Percentiles rank a stretch among this genome's conserved stretches.
These are phyloP conservation scores for Lactifluus piperatus DNA, from an alignment of 768 basidiomycete genomes.

Conservation along the genomic window DNA sequence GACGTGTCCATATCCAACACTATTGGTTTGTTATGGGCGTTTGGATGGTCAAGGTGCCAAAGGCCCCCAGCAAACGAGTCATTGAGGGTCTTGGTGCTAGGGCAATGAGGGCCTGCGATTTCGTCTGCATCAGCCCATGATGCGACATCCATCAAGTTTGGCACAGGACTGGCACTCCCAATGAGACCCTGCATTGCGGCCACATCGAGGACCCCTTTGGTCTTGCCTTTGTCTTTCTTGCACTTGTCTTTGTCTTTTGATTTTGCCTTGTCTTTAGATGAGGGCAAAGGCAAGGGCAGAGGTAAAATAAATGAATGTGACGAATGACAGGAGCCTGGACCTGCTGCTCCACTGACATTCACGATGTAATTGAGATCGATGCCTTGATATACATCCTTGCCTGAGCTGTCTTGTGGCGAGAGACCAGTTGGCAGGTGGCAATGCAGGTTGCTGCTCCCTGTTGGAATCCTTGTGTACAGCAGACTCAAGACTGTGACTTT, in stretches of 20 bases:
- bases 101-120: constrained; percentile 1
- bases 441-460: too few relatives aligned
- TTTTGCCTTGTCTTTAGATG: constrained; percentile 9
- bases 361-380: too few relatives aligned
- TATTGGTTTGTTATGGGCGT: constrained; percentile 86
- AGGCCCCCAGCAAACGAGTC: constrained; percentile 35
- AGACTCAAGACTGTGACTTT: too few relatives aligned
- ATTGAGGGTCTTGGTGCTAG: constrained; percentile 22
- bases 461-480: too few relatives aligned
- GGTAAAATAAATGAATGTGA: too few relatives aligned
- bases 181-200: neutral
- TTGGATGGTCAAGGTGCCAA: constrained; percentile 53
- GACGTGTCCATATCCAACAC: constrained; percentile 83
- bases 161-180: too few relatives aligned
- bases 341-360: neutral
- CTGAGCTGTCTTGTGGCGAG: constrained; percentile 2
- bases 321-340: constrained; percentile 3
- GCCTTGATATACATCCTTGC: too few relatives aligned
- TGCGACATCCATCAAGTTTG: constrained; percentile 5
- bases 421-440: too few relatives aligned
- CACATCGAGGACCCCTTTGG: neutral
- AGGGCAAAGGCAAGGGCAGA: too few relatives aligned
- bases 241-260: constrained; percentile 10
- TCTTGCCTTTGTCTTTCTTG: constrained; percentile 15
- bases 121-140: constrained; percentile 4